Conservation (phyloP, 2,329 filamentous ascomycete species). For the Aspergillus awamori region DNA sequence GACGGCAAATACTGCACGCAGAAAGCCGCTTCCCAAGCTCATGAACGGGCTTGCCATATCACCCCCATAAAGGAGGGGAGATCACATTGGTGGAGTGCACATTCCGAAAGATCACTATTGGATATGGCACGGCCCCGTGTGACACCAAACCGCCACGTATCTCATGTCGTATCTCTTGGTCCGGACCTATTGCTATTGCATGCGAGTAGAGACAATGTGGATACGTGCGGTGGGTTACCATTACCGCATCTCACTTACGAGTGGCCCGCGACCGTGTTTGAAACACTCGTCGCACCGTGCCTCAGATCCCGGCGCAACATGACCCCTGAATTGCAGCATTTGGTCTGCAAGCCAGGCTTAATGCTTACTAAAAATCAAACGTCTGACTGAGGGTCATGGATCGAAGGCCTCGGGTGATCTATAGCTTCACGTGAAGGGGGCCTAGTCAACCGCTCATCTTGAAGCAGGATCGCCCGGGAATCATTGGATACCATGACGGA, state of each 20-base stretch:
- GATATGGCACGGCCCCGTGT: constrained; percentile 12
- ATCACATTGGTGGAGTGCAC: constrained; percentile 24
- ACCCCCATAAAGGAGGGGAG: constrained; percentile 28
- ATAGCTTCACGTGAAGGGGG: background rate
- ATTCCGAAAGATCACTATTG: constrained; percentile 15
- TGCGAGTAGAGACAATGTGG: background rate
- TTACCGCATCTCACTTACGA: constrained; percentile 3
- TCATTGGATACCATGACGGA: background rate
- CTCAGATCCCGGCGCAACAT: background rate
- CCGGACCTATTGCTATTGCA: constrained; percentile 9
- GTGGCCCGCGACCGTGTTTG: constrained; percentile 9
- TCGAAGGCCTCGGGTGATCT: background rate
- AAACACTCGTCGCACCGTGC: constrained; percentile 12
- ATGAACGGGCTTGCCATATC: constrained; percentile 46
- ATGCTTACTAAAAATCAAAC: background rate
- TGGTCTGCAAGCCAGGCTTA: background rate
- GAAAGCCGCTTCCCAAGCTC: constrained; percentile 48
- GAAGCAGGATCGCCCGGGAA: background rate
- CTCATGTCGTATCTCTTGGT: constrained; percentile 9
- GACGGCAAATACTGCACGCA: constrained; percentile 44
- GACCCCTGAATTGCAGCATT: background rate
- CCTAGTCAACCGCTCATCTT: background rate
- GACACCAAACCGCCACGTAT: constrained; percentile 16
- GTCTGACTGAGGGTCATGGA: background rate
- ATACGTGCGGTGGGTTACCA: constrained; percentile 8